Conservation (phyloP, 2,329 filamentous ascomycete genomes). For the Fusarium stilboides region DNA sequence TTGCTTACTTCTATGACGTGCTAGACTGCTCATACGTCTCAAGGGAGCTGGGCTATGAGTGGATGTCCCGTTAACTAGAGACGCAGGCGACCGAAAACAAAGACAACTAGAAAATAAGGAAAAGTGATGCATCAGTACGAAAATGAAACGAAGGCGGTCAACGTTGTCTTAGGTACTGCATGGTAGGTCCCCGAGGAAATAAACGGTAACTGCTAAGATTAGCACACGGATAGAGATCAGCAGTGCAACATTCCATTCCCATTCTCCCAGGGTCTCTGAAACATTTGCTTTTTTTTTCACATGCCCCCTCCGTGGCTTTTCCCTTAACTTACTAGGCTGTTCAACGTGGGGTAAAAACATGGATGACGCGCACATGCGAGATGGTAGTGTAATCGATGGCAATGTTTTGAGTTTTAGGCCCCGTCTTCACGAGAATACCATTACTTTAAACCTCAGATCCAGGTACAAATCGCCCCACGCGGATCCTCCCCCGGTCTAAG, state of each 20-base stretch:
- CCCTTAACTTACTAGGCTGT: neutral
- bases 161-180: neutral
- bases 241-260: slow-evolving; percentile 25
- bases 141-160: neutral
- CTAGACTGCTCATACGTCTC: neutral
- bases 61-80: neutral
- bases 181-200: slow-evolving; percentile 4
- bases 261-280: slow-evolving; percentile 11
- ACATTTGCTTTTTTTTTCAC: neutral
- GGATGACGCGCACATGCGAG: slow-evolving; percentile 45
- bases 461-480: slow-evolving; percentile 38
- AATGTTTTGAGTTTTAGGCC: slow-evolving; percentile 1
- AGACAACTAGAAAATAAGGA: neutral
- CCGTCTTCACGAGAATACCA: slow-evolving; percentile 36
- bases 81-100: slow-evolving; percentile 4
- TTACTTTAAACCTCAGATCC: slow-evolving; percentile 24
- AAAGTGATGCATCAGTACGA: neutral
- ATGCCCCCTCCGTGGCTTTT: neutral
- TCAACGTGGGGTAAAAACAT: slow-evolving; percentile 22
- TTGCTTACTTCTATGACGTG: slow-evolving; percentile 39
- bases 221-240: slow-evolving; percentile 11
- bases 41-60: neutral
- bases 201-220: neutral
- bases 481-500: slow-evolving; percentile 6
- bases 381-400: slow-evolving; percentile 40